Evolutionary conservation across 2,329 filamentous ascomycete species (phyloP), one percentile per base, ranked within the genome.

Genomic region (Aspergillus ustus): DNA sequence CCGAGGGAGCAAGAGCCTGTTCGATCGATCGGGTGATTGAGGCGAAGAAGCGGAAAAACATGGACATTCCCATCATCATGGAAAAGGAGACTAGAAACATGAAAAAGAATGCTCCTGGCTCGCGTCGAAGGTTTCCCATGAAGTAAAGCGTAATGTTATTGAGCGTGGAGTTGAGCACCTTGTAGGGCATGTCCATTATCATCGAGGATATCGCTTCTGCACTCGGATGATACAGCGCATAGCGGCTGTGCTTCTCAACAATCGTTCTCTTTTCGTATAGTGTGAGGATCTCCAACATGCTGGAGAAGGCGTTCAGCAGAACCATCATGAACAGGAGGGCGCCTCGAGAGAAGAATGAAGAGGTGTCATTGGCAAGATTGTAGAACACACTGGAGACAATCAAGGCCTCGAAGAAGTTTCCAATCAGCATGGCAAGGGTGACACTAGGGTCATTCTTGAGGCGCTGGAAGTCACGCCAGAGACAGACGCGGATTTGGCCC

Each of bases 121-220:
- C 87, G 59, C 91, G 84, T 55, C 90, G 85, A 25, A 96, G 80
- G 65, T 93, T 91, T 0, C 90, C 89, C 86, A 96, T 89, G 76
- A 96, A 96, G 79, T 96, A 96, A 3, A 96, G 76, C 1, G 86
- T 82, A 22, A 92, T 55, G 73, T 96, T 94, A 81, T 94, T 95
- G 3, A 57, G 54, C 31, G 43, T 9, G 8, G 54, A 57, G 28
- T 57, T 57, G 2, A 25, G 17, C 7, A 57, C 50, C 31, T 57
- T 57, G 22, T 50, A 57, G 5, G 54, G 54, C 54, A 57, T 57
- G 22, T 50, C 45, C 85, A 54, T 66, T 1, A 69, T 51, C 29
- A 66, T 63, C 1, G 57, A 61, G 15, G 40, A 22, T 19, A 60
- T 61, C 1, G 40, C 59, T 15, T 52, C 56, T 0, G 64, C 61